These are phyloP conservation scores for Durotheca rogersii DNA, from an alignment of 495 filamentous ascomycete genomes.

Conservation along the genomic window DNA sequence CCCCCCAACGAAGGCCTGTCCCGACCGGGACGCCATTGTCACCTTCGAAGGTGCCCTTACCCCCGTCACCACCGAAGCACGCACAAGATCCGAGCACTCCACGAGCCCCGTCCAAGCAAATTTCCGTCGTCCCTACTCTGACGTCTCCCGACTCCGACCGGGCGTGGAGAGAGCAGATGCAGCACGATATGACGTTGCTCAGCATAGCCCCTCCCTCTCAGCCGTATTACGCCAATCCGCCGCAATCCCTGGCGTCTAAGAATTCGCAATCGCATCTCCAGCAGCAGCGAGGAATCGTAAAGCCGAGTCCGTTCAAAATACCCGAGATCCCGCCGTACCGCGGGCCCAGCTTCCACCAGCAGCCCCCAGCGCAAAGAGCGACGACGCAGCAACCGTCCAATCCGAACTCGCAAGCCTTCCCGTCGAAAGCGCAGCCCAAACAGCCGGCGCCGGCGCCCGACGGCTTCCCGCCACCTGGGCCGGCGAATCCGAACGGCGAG, in stretches of 20 bases:
- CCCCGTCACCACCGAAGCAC: constrained; percentile 53
- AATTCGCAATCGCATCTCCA: constrained; percentile 23
- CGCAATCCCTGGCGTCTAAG: constrained; percentile 32
- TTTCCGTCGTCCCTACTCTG: constrained; percentile 36
- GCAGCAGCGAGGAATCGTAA: constrained; percentile 24
- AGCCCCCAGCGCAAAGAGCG: constrained; percentile 37
- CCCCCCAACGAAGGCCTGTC: constrained; percentile 62
- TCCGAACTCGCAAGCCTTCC: constrained; percentile 28
- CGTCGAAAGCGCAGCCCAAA: constrained; percentile 31
- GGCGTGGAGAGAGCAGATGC: constrained; percentile 60
- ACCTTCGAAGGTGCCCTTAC: constrained; percentile 64
- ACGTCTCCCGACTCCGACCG: constrained; percentile 60
- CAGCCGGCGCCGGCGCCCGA: constrained; percentile 28
- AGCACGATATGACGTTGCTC: constrained; percentile 58
- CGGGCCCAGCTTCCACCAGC: constrained; percentile 38
- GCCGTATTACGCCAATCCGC: constrained; percentile 8
- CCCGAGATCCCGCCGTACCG: constrained; percentile 59
- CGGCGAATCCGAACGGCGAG: constrained; percentile 49
- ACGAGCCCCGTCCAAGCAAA: constrained; percentile 41
- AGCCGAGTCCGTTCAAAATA: constrained; percentile 42
- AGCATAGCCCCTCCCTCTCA: constrained; percentile 21
- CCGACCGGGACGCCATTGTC: constrained; percentile 46
- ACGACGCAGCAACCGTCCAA: constrained; percentile 27
- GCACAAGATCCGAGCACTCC: constrained; percentile 46
- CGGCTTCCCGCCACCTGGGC: constrained; percentile 48